Base-by-base conservation (phyloP, 306 rosid species). In the Medicago lupulina region DNA sequence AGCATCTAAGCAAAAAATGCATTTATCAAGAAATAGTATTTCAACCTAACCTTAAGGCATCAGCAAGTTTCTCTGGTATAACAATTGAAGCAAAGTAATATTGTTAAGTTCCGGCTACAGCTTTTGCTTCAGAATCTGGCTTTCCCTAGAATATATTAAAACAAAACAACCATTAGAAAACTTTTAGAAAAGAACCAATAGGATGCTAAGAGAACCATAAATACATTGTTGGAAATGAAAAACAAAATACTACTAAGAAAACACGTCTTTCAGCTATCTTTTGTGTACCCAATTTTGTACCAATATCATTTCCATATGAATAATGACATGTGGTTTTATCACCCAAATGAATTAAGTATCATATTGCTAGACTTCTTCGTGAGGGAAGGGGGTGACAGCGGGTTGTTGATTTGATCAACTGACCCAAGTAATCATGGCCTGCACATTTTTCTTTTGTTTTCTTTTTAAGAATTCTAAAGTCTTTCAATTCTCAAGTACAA, bases 21-120 rank as follows among this genome's bases (percentile, higher is more conserved):
- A 68, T 58, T 74, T 39, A 28, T 63, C 9, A 38, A 25, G 16
- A 38, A 66, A 50, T 46, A 41, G 18, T 34, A 23, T 15, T 65
- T 21, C 38, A 67, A 25, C 25, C 40, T 21, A 73, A 82, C 80
- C 79, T 73, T 8, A 54, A 59, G 67, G 69, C 40, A 12, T 76
- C 46, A 7, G 14, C 67, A 41, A 63, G 65, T 69, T 75, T 67
- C 49, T 43, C 50, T 9, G 31, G 62, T 17, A 16, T 38, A 55
- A 60, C 41, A 31, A 70, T 18, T 13, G 54, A 73, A 73, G 74
- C 51, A 58, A 66, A 53, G 53, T 55, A 67, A 65, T 17, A 46
- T 25, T 64, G 19, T 73, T 84, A 92, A 50, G 82, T 84, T 64
- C 96, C 87, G 1, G 93, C 89, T 4, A 86, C 85, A 72, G 97